phyloP scores from a whole-genome alignment of 2,329 filamentous ascomycete species.

The Byssochlamys sp. region DNA sequence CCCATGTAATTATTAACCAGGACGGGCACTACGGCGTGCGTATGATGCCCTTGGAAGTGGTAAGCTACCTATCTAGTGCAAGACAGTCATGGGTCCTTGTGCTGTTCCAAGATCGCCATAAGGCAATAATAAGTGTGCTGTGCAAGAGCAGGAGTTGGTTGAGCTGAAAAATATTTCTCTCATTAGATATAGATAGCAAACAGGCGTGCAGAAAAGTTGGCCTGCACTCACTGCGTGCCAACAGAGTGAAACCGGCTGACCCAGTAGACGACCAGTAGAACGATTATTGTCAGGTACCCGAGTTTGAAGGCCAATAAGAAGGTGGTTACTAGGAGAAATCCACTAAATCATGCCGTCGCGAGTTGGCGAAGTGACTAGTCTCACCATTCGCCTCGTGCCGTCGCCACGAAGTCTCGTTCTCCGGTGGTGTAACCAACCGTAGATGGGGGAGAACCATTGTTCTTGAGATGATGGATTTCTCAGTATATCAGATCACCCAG shows the following conservation, averaged over 20 bases:
- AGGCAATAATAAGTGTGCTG: neutral
- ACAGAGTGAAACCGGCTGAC: neutral
- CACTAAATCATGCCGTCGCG: neutral
- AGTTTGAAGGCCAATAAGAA: neutral
- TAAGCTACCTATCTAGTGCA: neutral
- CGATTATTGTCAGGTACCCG: neutral
- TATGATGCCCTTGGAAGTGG: neutral
- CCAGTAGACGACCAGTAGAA: neutral
- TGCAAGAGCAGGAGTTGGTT: neutral
- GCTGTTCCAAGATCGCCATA: neutral
- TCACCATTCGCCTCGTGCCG: neutral
- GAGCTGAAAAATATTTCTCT: neutral
- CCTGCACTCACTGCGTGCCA: neutral
- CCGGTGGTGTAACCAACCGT: neutral
- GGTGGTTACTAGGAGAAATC: neutral
- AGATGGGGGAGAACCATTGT: neutral
- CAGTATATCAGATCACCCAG: neutral
- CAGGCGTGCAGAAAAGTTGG: neutral
- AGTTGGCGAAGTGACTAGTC: neutral
- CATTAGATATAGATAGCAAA: too few relatives aligned
- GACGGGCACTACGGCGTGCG: neutral
- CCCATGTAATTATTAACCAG: neutral
- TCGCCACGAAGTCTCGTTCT: neutral
- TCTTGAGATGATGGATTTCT: neutral
- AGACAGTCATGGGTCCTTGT: neutral